phyloP scores from a whole-genome alignment of 306 rosid genomes.

The Corylus heterophylla region DNA sequence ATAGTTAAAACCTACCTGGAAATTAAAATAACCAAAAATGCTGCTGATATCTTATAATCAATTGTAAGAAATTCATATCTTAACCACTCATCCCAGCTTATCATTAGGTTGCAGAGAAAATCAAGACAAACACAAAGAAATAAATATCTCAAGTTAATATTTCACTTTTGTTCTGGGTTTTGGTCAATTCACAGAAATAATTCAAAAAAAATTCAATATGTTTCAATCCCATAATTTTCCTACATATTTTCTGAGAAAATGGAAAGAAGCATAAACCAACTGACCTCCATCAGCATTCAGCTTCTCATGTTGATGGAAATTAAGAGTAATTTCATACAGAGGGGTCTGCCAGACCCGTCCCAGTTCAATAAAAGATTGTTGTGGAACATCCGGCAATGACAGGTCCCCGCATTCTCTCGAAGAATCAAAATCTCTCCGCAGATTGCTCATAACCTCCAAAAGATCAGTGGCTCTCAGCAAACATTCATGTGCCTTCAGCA shows the following conservation, averaged over 20 bases:
- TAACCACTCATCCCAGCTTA: neutral
- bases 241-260: neutral
- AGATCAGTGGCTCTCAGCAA: slow-evolving; percentile 53
- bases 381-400: slow-evolving; percentile 17
- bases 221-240: neutral
- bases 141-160: neutral
- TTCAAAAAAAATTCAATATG: neutral
- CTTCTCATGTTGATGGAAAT: slow-evolving; percentile 21
- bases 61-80: neutral
- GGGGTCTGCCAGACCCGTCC: slow-evolving; percentile 58
- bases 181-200: neutral
- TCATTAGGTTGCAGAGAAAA: neutral
- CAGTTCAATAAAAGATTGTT: slow-evolving; percentile 56
- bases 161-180: neutral
- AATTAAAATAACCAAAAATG: neutral
- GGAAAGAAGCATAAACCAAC: neutral
- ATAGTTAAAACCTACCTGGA: neutral
- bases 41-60: neutral
- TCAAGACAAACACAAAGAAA: neutral
- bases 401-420: slow-evolving; percentile 16
- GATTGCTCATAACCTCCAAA: slow-evolving; percentile 45
- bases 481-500: slow-evolving; percentile 61
- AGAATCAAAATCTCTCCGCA: slow-evolving; percentile 41
- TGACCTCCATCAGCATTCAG: slow-evolving; percentile 47
- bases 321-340: slow-evolving; percentile 57